Evolutionary conservation across 73 alveolate genomes (phyloP).

Genomic region (Paramecium biaurelia): DNA sequence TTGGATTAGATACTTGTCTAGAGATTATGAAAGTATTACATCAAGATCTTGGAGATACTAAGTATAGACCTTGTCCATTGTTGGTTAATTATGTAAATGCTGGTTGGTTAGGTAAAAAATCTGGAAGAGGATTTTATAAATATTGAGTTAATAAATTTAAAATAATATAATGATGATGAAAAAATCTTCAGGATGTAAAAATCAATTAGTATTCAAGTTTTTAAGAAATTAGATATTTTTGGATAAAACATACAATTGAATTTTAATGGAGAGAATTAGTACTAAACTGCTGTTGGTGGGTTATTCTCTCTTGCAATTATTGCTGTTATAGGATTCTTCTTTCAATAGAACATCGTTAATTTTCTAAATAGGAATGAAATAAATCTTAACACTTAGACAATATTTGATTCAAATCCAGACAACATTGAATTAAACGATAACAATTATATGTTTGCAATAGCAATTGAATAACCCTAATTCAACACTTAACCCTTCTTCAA

Average conservation of each 20-base stretch:
- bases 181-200: not conserved
- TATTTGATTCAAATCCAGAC: not conserved
- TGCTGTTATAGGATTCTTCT: not conserved
- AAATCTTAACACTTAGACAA: not conserved
- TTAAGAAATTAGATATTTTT: constrained; percentile 23
- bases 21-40: constrained; percentile 78
- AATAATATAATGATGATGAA: not conserved
- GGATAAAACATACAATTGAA: constrained; percentile 5
- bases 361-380: not conserved
- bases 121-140: constrained; percentile 95
- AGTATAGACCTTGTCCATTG: constrained; percentile 93
- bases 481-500: not conserved
- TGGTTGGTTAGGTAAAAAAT: constrained; percentile 92
- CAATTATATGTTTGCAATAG: constrained; percentile 21
- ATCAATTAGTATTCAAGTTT: not conserved
- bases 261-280: not conserved
- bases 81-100: constrained; percentile 92
- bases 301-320: constrained; percentile 1
- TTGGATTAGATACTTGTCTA: constrained; percentile 91
- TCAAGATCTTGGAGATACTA: constrained; percentile 92
- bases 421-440: not conserved
- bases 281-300: constrained; percentile 31
- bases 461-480: not conserved
- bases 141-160: constrained; percentile 61
- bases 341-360: not conserved